Evolutionary conservation across 1,139 yeast species (phyloP).

Genomic region (Wickerhamomyces sp.): DNA sequence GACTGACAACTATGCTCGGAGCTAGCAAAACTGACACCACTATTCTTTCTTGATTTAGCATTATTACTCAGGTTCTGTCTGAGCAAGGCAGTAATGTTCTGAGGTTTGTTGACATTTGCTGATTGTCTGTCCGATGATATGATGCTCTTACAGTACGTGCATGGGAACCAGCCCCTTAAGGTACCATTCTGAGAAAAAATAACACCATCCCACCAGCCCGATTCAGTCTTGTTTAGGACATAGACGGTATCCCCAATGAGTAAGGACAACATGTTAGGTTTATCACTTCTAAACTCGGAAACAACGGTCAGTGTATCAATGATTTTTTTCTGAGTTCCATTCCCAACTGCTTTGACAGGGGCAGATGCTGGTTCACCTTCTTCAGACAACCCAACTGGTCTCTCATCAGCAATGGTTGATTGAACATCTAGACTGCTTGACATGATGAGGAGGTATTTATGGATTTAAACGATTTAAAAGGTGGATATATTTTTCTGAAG

Average conservation of each 20-base stretch:
- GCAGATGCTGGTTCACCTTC: background rate
- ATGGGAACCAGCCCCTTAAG: slow-evolving; percentile 76
- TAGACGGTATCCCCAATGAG: slow-evolving; percentile 29
- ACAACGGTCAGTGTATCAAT: slow-evolving; percentile 24
- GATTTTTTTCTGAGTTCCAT: slow-evolving; percentile 5
- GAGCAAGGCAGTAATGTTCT: slow-evolving; percentile 13
- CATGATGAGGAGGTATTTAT: too few species aligned
- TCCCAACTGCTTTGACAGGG: background rate
- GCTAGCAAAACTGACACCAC: slow-evolving; percentile 19
- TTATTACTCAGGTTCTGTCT: slow-evolving; percentile 17
- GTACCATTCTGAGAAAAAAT: slow-evolving; percentile 28
- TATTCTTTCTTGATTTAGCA: slow-evolving; percentile 16
- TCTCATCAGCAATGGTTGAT: background rate
- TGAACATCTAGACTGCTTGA: too few species aligned
- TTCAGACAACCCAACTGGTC: background rate
- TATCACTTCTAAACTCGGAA: slow-evolving; percentile 18
- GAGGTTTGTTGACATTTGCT: slow-evolving; percentile 1
- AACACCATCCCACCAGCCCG: slow-evolving; percentile 82
- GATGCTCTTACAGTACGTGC: slow-evolving; percentile 40
- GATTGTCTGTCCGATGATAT: slow-evolving; percentile 6
- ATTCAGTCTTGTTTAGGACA: slow-evolving; percentile 41
- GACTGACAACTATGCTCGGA: slow-evolving; percentile 17
- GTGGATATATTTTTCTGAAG: too few species aligned
- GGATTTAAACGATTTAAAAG: too few species aligned
- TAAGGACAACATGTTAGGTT: slow-evolving; percentile 18